These are phyloP conservation scores for Geranomyces michiganensis DNA, from an alignment of 192 early-diverging fungal species.

Conservation along the genomic window DNA sequence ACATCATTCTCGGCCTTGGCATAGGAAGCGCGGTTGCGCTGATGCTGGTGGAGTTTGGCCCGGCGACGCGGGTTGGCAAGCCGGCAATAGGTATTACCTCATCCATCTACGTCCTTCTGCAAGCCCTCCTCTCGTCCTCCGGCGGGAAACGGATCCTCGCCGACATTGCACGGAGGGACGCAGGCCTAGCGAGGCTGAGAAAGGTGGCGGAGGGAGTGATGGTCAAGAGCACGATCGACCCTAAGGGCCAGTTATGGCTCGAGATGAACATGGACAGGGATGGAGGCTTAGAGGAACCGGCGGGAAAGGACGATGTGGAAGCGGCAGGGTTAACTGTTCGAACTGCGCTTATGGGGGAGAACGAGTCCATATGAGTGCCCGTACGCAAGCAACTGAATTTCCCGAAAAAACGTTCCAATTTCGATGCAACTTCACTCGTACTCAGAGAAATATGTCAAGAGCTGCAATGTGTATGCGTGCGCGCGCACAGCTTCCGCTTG, in stretches of 20 bases:
- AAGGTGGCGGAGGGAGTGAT: conserved; percentile 5
- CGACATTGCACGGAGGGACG: conserved; percentile 1
- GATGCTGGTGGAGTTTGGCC: background rate
- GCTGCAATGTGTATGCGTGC: no score
- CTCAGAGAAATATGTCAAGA: no score
- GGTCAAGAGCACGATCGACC: background rate
- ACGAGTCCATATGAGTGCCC: no score
- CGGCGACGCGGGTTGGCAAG: background rate
- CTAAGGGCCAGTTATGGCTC: background rate
- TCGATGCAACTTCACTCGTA: no score
- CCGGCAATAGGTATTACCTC: background rate
- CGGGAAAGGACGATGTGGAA: no score
- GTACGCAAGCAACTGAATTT: no score
- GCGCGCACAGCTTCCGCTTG: no score
- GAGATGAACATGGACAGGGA: no score
- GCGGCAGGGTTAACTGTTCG: no score
- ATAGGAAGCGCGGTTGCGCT: background rate
- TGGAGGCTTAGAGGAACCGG: no score
- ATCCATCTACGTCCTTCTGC: background rate
- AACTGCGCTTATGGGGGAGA: no score
- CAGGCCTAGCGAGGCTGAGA: background rate
- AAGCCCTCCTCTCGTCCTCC: background rate
- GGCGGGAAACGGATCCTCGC: background rate
- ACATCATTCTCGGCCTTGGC: background rate
- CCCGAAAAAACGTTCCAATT: no score